A percentile compares a stretch with the other conserved stretches of the same genome.
Conservation (phyloP, 441 rosid genomes). For the Syzygium syzygioides region DNA sequence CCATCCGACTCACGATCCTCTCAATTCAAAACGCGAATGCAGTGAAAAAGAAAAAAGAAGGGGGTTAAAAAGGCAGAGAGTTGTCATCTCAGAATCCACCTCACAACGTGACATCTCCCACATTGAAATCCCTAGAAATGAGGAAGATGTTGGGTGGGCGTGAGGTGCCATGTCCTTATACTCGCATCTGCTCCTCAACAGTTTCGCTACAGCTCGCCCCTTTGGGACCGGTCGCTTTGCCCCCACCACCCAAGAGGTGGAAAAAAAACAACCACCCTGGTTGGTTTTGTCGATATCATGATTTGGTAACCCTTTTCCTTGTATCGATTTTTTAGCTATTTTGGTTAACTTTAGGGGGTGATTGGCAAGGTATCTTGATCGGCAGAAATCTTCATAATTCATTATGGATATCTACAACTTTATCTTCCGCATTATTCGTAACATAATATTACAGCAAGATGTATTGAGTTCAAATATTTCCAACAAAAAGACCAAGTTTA, state of each 20-base stretch:
- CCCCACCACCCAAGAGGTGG: not conserved
- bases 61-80: not conserved
- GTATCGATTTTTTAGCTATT: not conserved
- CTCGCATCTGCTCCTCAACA: not conserved
- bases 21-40: not conserved
- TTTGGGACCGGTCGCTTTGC: not conserved
- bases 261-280: not conserved
- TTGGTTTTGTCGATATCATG: not conserved
- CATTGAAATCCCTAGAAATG: conserved; percentile 5
- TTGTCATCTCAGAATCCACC: not conserved
- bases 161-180: conserved; percentile 21
- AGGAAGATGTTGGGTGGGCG: not conserved
- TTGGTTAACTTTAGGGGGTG: not conserved
- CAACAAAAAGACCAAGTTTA: no score
- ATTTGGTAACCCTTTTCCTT: not conserved
- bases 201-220: not conserved
- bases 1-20: not conserved
- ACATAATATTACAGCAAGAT: no score
- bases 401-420: no score
- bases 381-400: not conserved
- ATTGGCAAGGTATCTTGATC: not conserved
- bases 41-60: not conserved
- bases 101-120: not conserved
- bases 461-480: no score
- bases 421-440: no score